Evolutionary conservation across 1,139 yeast species (phyloP).

Genomic region (Debaryomyces udenii): DNA sequence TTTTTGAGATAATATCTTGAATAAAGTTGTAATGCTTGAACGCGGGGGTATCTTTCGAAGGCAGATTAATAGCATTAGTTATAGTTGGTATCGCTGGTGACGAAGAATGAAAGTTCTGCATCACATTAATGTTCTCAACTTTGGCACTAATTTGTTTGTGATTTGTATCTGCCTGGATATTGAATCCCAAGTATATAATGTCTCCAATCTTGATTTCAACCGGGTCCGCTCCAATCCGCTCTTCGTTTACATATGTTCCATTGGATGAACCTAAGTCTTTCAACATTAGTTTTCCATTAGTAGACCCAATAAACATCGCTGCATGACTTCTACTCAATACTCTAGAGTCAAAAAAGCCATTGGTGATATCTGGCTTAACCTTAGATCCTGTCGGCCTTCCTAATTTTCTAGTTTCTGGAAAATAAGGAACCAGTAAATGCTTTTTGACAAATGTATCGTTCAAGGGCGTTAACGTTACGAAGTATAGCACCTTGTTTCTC

Average conservation of each 20-base stretch:
- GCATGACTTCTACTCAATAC: slow-evolving; percentile 95
- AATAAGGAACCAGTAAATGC: slow-evolving; percentile 74
- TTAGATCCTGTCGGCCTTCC: slow-evolving; percentile 86
- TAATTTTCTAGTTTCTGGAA: slow-evolving; percentile 80
- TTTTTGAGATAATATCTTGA: slow-evolving; percentile 35
- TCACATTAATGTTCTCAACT: slow-evolving; percentile 66
- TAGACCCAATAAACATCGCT: slow-evolving; percentile 75
- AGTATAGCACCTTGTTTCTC: slow-evolving; percentile 44
- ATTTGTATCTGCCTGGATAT: slow-evolving; percentile 78
- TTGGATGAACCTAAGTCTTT: slow-evolving; percentile 89
- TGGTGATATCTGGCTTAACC: slow-evolving; percentile 73
- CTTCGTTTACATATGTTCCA: slow-evolving; percentile 89
- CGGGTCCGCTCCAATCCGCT: slow-evolving; percentile 66
- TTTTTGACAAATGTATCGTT: slow-evolving; percentile 85
- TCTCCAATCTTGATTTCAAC: slow-evolving; percentile 74
- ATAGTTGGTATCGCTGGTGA: slow-evolving; percentile 5
- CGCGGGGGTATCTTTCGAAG: slow-evolving; percentile 27
- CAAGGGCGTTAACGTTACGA: slow-evolving; percentile 70
- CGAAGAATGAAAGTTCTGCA: slow-evolving; percentile 38
- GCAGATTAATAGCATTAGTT: slow-evolving; percentile 1
- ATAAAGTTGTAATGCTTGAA: slow-evolving; percentile 49
- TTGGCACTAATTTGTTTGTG: slow-evolving; percentile 85
- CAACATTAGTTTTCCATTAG: slow-evolving; percentile 68
- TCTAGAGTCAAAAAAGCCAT: slow-evolving; percentile 93
- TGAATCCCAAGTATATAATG: slow-evolving; percentile 84